Percentiles rank a stretch among this genome's conserved stretches.
Evolutionary conservation across 2,329 filamentous ascomycete species (phyloP).

Genomic region (Fusarium subtropicale): DNA sequence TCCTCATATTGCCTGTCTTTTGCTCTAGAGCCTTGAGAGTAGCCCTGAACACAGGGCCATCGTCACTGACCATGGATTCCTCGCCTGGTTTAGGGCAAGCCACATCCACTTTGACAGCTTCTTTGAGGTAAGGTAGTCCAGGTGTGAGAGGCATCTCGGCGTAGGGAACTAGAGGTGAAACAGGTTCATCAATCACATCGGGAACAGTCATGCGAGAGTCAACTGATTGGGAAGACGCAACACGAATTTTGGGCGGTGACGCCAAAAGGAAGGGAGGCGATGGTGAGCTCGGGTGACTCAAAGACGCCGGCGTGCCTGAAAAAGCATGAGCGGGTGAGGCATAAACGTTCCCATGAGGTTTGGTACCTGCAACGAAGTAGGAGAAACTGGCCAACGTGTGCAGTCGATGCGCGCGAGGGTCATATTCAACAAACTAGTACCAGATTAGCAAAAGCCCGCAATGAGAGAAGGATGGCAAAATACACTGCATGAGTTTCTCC

Average conservation of each 20-base stretch:
- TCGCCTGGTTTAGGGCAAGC: slow-evolving; percentile 85
- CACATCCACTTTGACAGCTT: slow-evolving; percentile 85
- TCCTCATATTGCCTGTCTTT: slow-evolving; percentile 93
- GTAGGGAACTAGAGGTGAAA: slow-evolving; percentile 61
- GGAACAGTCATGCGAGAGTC: slow-evolving; percentile 82
- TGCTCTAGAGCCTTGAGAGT: slow-evolving; percentile 97
- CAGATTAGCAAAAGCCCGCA: slow-evolving; percentile 42
- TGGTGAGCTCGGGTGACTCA: slow-evolving; percentile 72
- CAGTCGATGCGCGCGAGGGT: slow-evolving; percentile 88
- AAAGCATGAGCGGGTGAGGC: slow-evolving; percentile 30
- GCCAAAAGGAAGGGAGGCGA: slow-evolving; percentile 79
- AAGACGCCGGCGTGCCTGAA: slow-evolving; percentile 57
- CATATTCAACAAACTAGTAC: slow-evolving; percentile 90
- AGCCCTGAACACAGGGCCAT: slow-evolving; percentile 94
- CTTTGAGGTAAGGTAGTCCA: slow-evolving; percentile 49
- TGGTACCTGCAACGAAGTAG: slow-evolving; percentile 88
- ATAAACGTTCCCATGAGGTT: slow-evolving; percentile 5
- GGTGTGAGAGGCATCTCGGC: slow-evolving; percentile 53
- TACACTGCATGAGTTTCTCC: slow-evolving; percentile 95
- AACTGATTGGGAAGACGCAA: slow-evolving; percentile 88
- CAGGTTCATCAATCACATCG: slow-evolving; percentile 70
- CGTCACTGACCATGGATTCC: slow-evolving; percentile 85
- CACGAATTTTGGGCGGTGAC: slow-evolving; percentile 80
- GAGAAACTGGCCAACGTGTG: slow-evolving; percentile 92
- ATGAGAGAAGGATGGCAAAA: slow-evolving; percentile 45